Evolutionary conservation across 306 rosid genomes (phyloP), one percentile per base, ranked within the genome.

Genomic region (Phaseolus lunatus): DNA sequence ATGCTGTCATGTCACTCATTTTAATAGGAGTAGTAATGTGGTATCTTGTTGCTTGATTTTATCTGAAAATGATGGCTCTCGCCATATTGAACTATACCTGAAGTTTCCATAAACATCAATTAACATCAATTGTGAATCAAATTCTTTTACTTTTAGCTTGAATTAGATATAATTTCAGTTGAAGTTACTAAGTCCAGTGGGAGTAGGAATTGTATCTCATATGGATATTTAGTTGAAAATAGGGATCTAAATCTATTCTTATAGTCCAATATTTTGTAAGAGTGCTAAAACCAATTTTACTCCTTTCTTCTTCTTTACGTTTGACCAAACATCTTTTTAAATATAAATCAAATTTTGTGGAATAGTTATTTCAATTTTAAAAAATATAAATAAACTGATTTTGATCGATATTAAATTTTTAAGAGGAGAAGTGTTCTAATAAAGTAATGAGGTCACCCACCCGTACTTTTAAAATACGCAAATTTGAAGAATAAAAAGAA

Each of bases 191-290:
- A 70, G 35, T 52, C 50, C 45, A 47, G 23, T 22, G 15, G 65
- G 63, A 18, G 18, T 67, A 2, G 62, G 71, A 79, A 37, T 29
- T 24, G 39, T 19, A 70, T 15, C 18, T 8, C 16, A 57, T 66
- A 37, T 72, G 43, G 29, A 65, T 31, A 43, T 71, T 53, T 70
- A 47, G 71, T 62, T 64, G 54, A 44, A 20, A 68, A 35, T 66
- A 37, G 52, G 18, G 61, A 20, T 44, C 82, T 57, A 69, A 45
- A 29, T 45, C 35, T 8, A 56, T 2, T 23, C n/a, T 4, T 13
- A n/a, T 11, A 47, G 80, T 63, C 26, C 14, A 63, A 33, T 8
- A 63, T 63, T 16, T 3, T 26, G 14, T 9, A 3, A 61, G 5
- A 7, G 13, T 49, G 22, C 20, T 0, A 59, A 59, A 18, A 9